Base-by-base conservation (phyloP, 805 yeast genomes). In the Zygosaccharomyces siamensis region DNA sequence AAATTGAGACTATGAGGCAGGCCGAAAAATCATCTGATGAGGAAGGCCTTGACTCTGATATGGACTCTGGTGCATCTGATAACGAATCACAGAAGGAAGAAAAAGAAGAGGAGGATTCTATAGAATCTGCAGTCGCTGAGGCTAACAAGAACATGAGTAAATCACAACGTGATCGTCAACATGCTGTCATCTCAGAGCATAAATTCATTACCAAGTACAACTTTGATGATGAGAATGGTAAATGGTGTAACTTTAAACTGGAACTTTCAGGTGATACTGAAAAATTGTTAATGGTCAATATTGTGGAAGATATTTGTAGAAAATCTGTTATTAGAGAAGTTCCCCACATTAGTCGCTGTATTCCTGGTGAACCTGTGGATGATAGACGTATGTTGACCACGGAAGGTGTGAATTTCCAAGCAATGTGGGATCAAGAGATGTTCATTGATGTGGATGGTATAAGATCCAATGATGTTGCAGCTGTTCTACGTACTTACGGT, bases 341-440 rank as follows among this genome's bases (percentile, higher is more conserved):
- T 56, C 85, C 93, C 48, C 75, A 77, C 47, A 92, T 93, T 63
- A 97, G 96, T 26, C 84, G 99, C 70, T 90, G 98, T 77, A 73
- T 92, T 55, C 88, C 84, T 57, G 96, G 96, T 44, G 72, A 72
- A 43, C 78, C 84, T 28, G 86, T 80, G 60, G 77, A 77, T 58
- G 88, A 86, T 42, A 80, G 79, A 59, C 83, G 96, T 59, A 76
- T 78, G 36, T 76, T 95, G 59, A 86, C 93, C 49, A 92, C 99
- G 20, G 99, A 95, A 71, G 99, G 99, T 72, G 99, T 93, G 45
- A 93, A 93, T 73, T 93, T 93, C 81, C 77, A 77, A 64, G 95
- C 97, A 45, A 89, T 93, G 95, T 93, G 99, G 98, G 96, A 89
- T 47, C 96, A 92, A 70, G 92, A 89, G 56, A 89, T 86, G 55